A percentile compares a stretch with the other conserved stretches of the same genome.
phyloP scores from a whole-genome alignment of 257 asterid species.

The Jaltomata sinuosa region DNA sequence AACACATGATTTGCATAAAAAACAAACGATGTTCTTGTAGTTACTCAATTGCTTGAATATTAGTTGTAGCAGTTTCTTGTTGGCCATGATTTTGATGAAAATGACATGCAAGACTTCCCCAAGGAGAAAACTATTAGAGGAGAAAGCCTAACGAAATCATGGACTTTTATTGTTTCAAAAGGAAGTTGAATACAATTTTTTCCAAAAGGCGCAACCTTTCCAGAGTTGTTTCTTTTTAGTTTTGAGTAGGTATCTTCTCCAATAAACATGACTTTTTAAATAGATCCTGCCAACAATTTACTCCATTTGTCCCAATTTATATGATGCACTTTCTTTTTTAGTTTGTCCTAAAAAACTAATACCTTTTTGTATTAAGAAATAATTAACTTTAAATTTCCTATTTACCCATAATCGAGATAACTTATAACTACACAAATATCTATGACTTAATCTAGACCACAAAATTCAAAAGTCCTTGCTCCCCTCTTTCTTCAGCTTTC shows the following conservation, averaged over 20 bases:
- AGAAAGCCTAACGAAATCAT: not conserved
- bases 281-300: not conserved
- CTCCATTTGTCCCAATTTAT: not conserved
- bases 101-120: not conserved
- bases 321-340: not conserved
- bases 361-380: not conserved
- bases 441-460: not conserved
- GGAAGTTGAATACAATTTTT: not conserved
- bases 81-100: not conserved
- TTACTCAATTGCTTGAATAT: not conserved
- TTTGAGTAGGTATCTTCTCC: not conserved
- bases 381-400: not conserved
- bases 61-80: not conserved
- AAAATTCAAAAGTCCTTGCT: not conserved
- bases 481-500: not conserved
- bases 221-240: not conserved
- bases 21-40: not conserved
- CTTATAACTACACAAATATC: not conserved
- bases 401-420: not conserved
- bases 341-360: not conserved
- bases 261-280: not conserved
- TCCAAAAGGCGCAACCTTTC: not conserved
- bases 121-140: not conserved
- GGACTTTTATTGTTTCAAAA: not conserved
- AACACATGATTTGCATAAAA: not conserved